Conservation (phyloP, 495 filamentous ascomycete genomes). For the Talaromyces ruber region DNA sequence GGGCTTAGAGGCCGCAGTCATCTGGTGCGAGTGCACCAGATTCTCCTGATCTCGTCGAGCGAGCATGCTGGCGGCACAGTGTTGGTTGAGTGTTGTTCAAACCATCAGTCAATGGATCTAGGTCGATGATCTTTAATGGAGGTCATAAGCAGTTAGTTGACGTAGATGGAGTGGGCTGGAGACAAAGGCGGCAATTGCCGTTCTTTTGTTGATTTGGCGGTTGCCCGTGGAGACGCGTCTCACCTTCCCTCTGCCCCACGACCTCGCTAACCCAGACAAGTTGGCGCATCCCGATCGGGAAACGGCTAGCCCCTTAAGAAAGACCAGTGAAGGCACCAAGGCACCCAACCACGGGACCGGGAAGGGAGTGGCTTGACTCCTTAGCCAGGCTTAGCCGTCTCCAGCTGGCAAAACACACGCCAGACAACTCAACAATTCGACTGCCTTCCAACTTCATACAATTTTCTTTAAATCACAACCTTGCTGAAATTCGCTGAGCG, state of each 20-base stretch:
- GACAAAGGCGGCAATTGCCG: conserved; percentile 12
- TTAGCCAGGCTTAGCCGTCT: conserved; percentile 38
- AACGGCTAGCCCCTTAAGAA: not conserved
- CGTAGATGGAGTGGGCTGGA: not conserved
- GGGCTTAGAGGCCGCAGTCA: conserved; percentile 68
- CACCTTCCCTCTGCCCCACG: not conserved
- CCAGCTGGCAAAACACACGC: conserved; percentile 29
- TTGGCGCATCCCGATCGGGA: not conserved
- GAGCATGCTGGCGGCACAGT: conserved; percentile 49
- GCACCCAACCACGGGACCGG: not conserved
- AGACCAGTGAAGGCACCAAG: not conserved
- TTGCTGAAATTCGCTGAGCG: conserved; percentile 31
- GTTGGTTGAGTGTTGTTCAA: not conserved
- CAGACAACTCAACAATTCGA: conserved; percentile 35
- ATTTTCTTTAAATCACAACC: conserved; percentile 6
- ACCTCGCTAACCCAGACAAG: not conserved
- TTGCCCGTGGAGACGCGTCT: conserved; percentile 40
- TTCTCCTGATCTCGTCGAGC: conserved; percentile 89
- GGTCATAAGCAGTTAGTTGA: conserved; percentile 16
- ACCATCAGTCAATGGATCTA: not conserved
- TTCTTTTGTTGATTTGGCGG: conserved; percentile 15
- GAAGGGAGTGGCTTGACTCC: conserved; percentile 27
- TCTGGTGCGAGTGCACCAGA: conserved; percentile 65
- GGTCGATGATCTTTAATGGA: not conserved
- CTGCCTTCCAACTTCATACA: conserved; percentile 9